Conservation (phyloP, 2,329 filamentous ascomycete species). For the Sarocladium strictum region DNA sequence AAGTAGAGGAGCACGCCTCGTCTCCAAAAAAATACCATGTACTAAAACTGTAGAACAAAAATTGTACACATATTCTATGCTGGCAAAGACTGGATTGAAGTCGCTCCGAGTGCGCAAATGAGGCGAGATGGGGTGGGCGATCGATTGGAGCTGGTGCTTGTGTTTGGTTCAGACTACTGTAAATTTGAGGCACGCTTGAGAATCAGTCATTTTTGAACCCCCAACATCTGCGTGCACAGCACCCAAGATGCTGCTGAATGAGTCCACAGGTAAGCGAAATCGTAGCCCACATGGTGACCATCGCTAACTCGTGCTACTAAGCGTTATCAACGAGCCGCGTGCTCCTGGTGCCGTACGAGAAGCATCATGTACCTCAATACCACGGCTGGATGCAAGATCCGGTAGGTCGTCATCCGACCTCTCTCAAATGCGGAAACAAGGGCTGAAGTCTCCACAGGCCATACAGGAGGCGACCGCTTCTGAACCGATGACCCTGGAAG, state of each 20-base stretch:
- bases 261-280: constrained; percentile 31
- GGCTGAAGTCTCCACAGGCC: constrained; percentile 49
- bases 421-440: too few species aligned
- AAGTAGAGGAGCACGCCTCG: too few species aligned
- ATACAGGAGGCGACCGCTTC: constrained; percentile 84
- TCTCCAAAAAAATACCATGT: not conserved
- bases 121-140: too few species aligned
- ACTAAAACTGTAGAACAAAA: not conserved
- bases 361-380: constrained; percentile 75
- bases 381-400: constrained; percentile 90
- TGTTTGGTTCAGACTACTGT: not conserved
- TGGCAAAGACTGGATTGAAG: too few species aligned
- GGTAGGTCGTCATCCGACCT: too few species aligned
- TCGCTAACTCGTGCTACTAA: constrained; percentile 26
- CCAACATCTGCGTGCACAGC: not conserved
- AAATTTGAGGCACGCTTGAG: not conserved
- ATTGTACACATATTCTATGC: not conserved
- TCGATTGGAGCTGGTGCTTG: too few species aligned
- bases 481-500: constrained; percentile 69
- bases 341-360: constrained; percentile 78
- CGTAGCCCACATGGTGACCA: fast-evolving
- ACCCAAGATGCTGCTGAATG: constrained; percentile 37
- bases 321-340: constrained; percentile 60
- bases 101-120: too few species aligned
- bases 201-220: too few species aligned